Base-by-base conservation (phyloP, 768 basidiomycete species). In the Sporobolomyces phaffii region DNA sequence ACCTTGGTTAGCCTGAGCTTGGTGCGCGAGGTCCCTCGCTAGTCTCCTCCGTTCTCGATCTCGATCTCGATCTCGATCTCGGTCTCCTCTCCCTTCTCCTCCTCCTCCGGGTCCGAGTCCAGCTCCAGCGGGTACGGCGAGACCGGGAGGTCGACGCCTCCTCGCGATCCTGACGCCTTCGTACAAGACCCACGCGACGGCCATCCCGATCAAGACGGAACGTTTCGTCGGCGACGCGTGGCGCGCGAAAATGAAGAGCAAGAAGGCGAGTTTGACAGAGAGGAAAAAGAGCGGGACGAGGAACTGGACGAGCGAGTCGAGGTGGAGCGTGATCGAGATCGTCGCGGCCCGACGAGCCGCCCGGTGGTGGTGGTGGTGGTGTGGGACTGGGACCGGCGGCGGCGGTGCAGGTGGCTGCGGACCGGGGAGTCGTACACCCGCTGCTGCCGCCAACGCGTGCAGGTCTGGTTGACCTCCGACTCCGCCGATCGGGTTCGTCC, bases 161-260 rank as follows among this genome's bases (percentile, higher is more conserved):
- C 68, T 33, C 17, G 41, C 20, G 17, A 73, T 62, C 10, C 52
- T 34, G 31, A 52, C 59, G 0, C 66, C 74, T 48, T 75, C 73
- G 48, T 54, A 73, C 4, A 52, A 26, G 28, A 73, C 64, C 71
- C 72, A 75, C 9, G 22, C 24, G 2, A 57, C 54, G 8, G 74
- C 74, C 49, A 69, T 52, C n/a, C 18, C 50, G 34, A 18, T 38
- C 38, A 75, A 60, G 9, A 64, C 47, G 28, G 48, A 17, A 2
- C 73, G 43, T 49, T 75, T 75, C 5, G 45, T 24, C 3, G 40
- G 26, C 3, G 43, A 51, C 3, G 73, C 74, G 56, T 73, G 69
- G 31, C 73, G 65, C 2, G 71, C 74, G 51, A 75, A 75, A 58
- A 75, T 60, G 53, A 63, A 73, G 28, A 73, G 47, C 14, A 75